Base-by-base conservation (phyloP, 768 basidiomycete genomes). In the Cubamyces lactineus region DNA sequence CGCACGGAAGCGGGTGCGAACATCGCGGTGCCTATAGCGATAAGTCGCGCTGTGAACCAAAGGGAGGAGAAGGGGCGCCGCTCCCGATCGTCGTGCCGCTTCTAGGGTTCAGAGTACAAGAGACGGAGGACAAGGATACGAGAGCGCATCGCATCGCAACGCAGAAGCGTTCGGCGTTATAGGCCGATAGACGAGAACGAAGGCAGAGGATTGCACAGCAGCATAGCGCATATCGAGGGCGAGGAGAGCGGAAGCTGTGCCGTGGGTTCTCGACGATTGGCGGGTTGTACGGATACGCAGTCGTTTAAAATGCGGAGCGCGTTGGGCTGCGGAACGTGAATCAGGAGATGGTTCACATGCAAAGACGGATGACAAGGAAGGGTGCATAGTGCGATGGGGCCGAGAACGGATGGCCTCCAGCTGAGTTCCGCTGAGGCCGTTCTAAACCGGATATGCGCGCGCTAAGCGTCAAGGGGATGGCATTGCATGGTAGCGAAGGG, bases 11-110 rank as follows among this genome's bases (percentile, higher is more conserved):
- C 19, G 28, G 48, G 19, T 28, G 57, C 26, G 48, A 50, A 48
- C 57, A 15, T 50, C 48, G 48, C 49, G 48, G 57, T 16, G 15
- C 39, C 57, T 26, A 30, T 51, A 50, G 23, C 12, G 51, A 17
- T 21, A 40, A 17, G 16, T 28, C 7, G 24, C 21, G 48, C 40
- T 45, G 34, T n/a, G 46, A n/a, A 2, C 54, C 43, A 11, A 38
- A 21, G n/a, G 45, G 19, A 38, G 34, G 8, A 23, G 12, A 9
- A 38, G n/a, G n/a, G 17, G 21, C 26, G n/a, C 47, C 49, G 28
- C 43, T 50, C 48, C 49, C 49, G 49, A 59, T 59, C 57, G 49
- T 43, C 57, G 57, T 51, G 41, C 21, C 17, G 19, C n/a, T 21
- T 26, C 19, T 21, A 23, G 11, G 11, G 21, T 46, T 21, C 21